Conservation (phyloP, 805 yeast genomes). For the Zygoascus flipseniorum region DNA sequence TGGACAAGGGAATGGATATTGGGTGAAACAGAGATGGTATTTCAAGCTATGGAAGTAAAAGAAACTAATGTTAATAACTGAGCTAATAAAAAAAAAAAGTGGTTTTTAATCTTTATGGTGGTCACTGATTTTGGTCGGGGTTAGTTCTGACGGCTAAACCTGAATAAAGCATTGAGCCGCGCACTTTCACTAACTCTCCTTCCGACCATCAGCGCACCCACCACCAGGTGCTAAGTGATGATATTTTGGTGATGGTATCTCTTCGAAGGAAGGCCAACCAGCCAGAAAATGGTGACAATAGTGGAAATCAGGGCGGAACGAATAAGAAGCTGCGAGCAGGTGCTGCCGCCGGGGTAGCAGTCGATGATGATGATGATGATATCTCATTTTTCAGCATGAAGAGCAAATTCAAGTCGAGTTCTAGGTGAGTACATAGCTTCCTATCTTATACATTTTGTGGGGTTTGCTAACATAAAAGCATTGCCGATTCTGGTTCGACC, state of each 20-base stretch:
- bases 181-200: no score
- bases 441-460: no score
- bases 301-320: neutral
- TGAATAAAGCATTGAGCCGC: no score
- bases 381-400: neutral
- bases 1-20: conserved; percentile 17
- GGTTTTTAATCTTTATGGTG: no score
- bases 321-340: neutral
- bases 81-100: no score
- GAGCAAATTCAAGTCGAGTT: neutral
- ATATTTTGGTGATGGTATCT: neutral
- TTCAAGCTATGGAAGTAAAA: neutral
- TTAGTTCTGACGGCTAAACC: no score
- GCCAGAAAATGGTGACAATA: neutral
- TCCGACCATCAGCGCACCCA: no score
- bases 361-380: neutral
- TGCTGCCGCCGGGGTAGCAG: neutral
- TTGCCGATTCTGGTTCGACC: neutral
- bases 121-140: no score
- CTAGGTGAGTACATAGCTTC: neutral
- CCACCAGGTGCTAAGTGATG: neutral
- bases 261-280: neutral
- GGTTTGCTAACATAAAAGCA: neutral
- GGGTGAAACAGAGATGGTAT: conserved; percentile 22
- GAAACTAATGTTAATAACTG: no score